Evolutionary conservation across 2,329 filamentous ascomycete species (phyloP), one percentile per base, ranked within the genome.

Genomic region (Colletotrichum sp.): DNA sequence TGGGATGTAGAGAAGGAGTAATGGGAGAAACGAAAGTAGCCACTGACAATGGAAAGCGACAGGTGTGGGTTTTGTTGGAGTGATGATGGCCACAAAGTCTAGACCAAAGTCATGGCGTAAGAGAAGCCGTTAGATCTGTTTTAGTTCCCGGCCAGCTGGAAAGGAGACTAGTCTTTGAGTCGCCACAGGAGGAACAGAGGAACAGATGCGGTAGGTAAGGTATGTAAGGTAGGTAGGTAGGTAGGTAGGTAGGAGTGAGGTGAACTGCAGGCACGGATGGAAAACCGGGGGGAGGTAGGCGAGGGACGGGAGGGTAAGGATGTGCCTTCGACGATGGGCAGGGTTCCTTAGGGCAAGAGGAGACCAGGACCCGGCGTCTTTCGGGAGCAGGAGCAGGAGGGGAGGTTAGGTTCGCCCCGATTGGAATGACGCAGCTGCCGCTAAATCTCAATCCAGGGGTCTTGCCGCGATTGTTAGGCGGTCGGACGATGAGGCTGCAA

Each of bases 41-140:
- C 5, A 7, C 15, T 32, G 30, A 2, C 34, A 34, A 28, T 0
- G 21, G n/a, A 26, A 30, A 26, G 30, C 64, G 65, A 62, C 34
- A 26, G 44, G 10, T 36, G 70, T 18, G 34, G 32, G 28, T 69
- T 73, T 69, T 65, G 70, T 64, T 59, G 6, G 26, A 62, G n/a
- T 24, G 32, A 28, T 34, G 39, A 44, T 76, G 62, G 18, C 16
- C n/a, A n/a, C 18, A 63, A 49, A 36, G 21, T 74, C 59, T 65
- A 62, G 63, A 52, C 57, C 65, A 49, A 65, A 76, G 74, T 76
- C 74, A 69, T 73, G 65, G 70, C 70, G 74, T 76, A 62, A 76
- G 64, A 76, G 74, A 76, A 73, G 74, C 74, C 74, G 74, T 76
- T 76, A 55, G 70, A 69, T 69, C 64, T 76, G 65, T 28, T 26